Evolutionary conservation across 148 eudicot species (phyloP), one percentile per base, ranked within the genome.

Genomic region (Amaranthus cruentus): DNA sequence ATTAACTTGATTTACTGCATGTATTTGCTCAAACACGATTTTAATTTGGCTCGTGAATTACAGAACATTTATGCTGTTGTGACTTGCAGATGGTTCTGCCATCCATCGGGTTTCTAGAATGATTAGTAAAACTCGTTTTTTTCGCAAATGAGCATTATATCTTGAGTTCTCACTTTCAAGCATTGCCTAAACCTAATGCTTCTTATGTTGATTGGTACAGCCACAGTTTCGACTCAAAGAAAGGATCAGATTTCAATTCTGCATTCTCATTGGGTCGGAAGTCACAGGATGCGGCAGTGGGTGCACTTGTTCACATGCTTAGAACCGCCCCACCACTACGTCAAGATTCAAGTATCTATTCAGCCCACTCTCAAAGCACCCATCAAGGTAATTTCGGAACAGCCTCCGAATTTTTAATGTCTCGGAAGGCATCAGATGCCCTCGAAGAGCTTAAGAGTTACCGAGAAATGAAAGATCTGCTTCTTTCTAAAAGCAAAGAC

Each of bases 281-380:
- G 73, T 94, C 97, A 67, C 97, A 94, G 65, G 98, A 94, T 67
- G 88, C 97, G 52, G 97, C 93, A 18, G 93, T 89, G 3, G 93
- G 96, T 62, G 95, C 87, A 44, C 91, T 94, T 60, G 92, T 91
- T 68, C 95, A 85, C 60, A 87, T 91, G 93, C 82, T 94, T 55
- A 87, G 88, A 69, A 82, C 89, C 3, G 98, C 98, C 73, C 97
- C 97, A 50, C 96, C 98, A 47, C 86, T 89, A 49, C 92, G 86
- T n/a, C 95, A 87, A 75, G 97, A 88, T 76, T 88, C 90, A 14
- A 87, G 93, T 72, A 82, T 80, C 71, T 87, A 81, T 74, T 83
- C 90, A 38, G 48, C 88, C 55, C 83, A 55, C 67, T 72, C 91
- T 69, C 83, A 71, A 14, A 89, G 78, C 72, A 58, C 66, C 54